phyloP scores from a whole-genome alignment of 257 asterid genomes.

The Solanum paucissectum region DNA sequence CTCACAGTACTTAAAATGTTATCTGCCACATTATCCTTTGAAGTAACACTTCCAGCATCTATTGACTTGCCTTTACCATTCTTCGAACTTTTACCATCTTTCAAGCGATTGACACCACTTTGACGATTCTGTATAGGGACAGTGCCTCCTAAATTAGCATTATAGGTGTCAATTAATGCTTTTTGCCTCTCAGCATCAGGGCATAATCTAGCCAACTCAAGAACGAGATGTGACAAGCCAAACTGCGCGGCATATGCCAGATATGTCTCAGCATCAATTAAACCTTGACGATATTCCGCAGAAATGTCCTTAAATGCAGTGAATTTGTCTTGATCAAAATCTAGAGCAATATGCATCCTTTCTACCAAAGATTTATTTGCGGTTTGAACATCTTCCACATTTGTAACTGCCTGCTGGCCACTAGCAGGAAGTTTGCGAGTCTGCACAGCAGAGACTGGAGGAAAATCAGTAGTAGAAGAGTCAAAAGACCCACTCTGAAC shows the following conservation, averaged over 20 bases:
- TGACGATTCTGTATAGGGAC: constrained; percentile 23
- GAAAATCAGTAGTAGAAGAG: constrained; percentile 44
- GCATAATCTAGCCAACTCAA: constrained; percentile 69
- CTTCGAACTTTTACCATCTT: constrained; percentile 26
- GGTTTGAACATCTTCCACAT: constrained; percentile 53
- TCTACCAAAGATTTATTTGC: constrained; percentile 85
- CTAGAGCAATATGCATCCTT: constrained; percentile 64
- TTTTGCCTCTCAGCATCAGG: constrained; percentile 77
- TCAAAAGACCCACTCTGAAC: constrained; percentile 32
- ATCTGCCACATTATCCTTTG: constrained; percentile 40
- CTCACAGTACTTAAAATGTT: constrained; percentile 40
- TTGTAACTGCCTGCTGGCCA: constrained; percentile 23
- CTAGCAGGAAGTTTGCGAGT: constrained; percentile 22
- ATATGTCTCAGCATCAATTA: constrained; percentile 67
- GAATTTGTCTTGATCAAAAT: constrained; percentile 63
- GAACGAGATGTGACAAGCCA: constrained; percentile 87
- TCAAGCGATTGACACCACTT: constrained; percentile 16
- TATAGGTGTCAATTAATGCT: constrained; percentile 70
- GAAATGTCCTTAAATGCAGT: constrained; percentile 66
- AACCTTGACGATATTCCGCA: constrained; percentile 62
- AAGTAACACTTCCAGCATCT: constrained; percentile 22
- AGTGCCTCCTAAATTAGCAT: constrained; percentile 25
- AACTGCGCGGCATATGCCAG: constrained; percentile 61
- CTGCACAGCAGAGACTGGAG: constrained; percentile 71
- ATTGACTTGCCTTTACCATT: constrained; percentile 53